Base-by-base conservation (phyloP, 2,329 filamentous ascomycete genomes). In the Penicillium sp. region DNA sequence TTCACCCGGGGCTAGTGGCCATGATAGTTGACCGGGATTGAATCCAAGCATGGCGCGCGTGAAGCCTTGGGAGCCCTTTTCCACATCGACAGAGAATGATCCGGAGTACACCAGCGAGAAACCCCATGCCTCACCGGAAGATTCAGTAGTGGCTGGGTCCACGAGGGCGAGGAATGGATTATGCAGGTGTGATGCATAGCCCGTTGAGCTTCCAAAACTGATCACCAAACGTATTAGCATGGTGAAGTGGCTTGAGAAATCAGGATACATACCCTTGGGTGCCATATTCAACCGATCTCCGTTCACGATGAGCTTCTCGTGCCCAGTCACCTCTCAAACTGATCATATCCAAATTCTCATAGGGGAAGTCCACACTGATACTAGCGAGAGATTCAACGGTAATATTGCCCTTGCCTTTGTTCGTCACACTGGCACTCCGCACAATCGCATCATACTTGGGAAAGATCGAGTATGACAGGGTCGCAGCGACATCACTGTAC, bases 51-150 rank as follows among this genome's bases (percentile, higher is more conserved):
- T 70, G 1, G 84, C 83, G 3, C 86, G 82, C 0, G 85, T 84
- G 56, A 85, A 78, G 0, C 86, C 86, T 39, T 87, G 84, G 0
- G 85, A 86, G 57, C 82, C 81, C 53, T 84, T 84, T 63, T 88
- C 85, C 0, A 87, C 80, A n/a, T 84, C 80, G 0, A 82, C 83
- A 1, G 79, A 75, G 62, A 87, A 88, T 0, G 84, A 87, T 2
- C 86, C 86, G 0, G 84, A 84, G 69, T 87, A 89, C 19, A 89
- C 76, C 2, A 88, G 77, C 1, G 84, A 86, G 69, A 88, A 88
- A 0, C 85, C 86, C 79, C 84, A 88, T 7, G 83, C 85, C 37
- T 87, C 80, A 1, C 86, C 86, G 2, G 80, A 77, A 0, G 80
- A 79, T 63, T 89, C 86, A 1, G 85, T 88, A 0, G 86, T 84